phyloP scores from a whole-genome alignment of 129 eudicot genomes.

The Artemisia tridentata region DNA sequence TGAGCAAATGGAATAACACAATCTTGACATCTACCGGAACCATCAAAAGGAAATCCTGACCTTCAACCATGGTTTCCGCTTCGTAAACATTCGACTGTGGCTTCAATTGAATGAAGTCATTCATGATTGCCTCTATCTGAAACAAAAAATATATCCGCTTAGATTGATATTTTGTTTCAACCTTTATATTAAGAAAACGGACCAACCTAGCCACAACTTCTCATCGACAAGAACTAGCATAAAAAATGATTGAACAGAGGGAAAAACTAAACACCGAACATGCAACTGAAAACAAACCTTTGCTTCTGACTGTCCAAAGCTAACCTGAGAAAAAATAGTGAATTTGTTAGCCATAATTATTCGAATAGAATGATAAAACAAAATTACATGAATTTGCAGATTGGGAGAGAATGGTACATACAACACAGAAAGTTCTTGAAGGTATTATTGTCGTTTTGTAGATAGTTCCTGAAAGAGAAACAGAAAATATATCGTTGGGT shows the following conservation, averaged over 20 bases:
- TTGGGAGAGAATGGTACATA: slow-evolving; percentile 33
- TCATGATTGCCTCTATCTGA: slow-evolving; percentile 94
- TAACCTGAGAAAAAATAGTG: slow-evolving; percentile 57
- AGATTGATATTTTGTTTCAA: slow-evolving; percentile 3
- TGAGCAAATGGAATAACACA: background rate
- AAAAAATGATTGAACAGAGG: background rate
- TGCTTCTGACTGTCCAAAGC: slow-evolving; percentile 96
- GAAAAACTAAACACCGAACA: background rate
- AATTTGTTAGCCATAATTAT: slow-evolving; percentile 19
- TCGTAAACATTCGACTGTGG: slow-evolving; percentile 89
- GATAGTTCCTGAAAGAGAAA: slow-evolving; percentile 72
- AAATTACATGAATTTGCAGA: slow-evolving; percentile 10
- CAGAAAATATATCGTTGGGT: background rate
- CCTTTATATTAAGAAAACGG: background rate
- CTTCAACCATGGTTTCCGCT: slow-evolving; percentile 99
- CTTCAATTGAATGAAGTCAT: slow-evolving; percentile 89
- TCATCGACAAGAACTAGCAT: background rate
- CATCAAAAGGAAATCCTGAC: slow-evolving; percentile 38
- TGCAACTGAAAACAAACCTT: slow-evolving; percentile 55
- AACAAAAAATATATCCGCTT: background rate
- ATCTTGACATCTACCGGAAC: slow-evolving; percentile 2
- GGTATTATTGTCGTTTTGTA: slow-evolving; percentile 82
- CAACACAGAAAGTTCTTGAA: slow-evolving; percentile 92
- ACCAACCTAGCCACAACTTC: slow-evolving; percentile 7
- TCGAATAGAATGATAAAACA: slow-evolving; percentile 8